Evolutionary conservation across 2,329 filamentous ascomycete species (phyloP), one percentile per base, ranked within the genome.

Genomic region (Neopestalotiopsis sp.): DNA sequence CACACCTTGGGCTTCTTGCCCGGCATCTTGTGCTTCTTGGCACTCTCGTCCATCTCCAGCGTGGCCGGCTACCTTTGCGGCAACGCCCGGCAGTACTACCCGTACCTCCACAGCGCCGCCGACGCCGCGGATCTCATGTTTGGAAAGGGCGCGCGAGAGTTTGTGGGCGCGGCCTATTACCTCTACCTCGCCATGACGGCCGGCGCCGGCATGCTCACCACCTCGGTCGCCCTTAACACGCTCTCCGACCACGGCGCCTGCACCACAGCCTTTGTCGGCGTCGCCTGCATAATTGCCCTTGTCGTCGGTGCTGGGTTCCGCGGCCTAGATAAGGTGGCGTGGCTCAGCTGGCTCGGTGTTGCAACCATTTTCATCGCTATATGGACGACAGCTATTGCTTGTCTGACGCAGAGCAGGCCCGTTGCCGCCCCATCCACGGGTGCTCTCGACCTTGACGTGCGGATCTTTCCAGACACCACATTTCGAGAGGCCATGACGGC

Each of bases 321-420:
- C 70, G 90, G 88, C 70, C 87, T 90, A 72, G 83, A 88, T 67
- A 86, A 89, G 72, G 86, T 91, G 69, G 87, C 85, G 2, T 90
- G 87, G 87, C 78, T 91, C 58, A 89, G 88, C 0, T 91, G 87
- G 85, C 84, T 83, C 12, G 89, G 89, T 0, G 90, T 91, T 73
- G 68, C 84, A 4, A 88, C 84, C 34, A 85, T 91, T 49, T 90
- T 88, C 71, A 78, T 84, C 17, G 88, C 89, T 4, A 84, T 90
- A 88, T 71, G 84, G 88, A 2, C 89, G 24, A 24, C 89, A 14
- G 89, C 89, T 1, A 87, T 87, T 7, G 24, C 24, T 24, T 24
- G 24, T 24, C 24, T 24, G 24, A 3, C 24, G 24, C 24, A 24
- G 24, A 24, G 2, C 24, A 24, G 24, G 24, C 24, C 24, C 24